These are phyloP conservation scores for Phoenix roebelenii DNA, from an alignment of 176 grass and related monocot genomes.

Conservation along the genomic window DNA sequence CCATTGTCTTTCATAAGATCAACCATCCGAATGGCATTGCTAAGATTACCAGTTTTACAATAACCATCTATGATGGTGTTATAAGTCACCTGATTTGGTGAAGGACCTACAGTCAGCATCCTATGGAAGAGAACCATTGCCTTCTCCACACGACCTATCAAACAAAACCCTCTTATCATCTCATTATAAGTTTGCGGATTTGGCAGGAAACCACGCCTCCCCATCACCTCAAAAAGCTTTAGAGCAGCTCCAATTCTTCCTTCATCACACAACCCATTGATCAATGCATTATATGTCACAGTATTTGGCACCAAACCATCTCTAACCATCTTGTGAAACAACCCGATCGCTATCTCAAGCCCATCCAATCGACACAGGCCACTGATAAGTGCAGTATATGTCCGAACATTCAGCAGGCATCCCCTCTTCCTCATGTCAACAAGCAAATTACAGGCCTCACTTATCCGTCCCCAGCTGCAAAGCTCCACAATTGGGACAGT, in stretches of 20 bases:
- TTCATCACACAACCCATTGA: constrained; percentile 34
- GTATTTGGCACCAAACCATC: constrained; percentile 32
- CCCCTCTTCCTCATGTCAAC: constrained; percentile 31
- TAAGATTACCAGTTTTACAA: constrained; percentile 34
- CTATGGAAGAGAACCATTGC: constrained; percentile 31
- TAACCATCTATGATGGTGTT: constrained; percentile 50
- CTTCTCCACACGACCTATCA: constrained; percentile 39
- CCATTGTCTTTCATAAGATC: constrained; percentile 36
- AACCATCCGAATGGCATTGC: constrained; percentile 44
- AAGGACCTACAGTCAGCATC: constrained; percentile 27
- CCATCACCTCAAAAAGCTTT: constrained; percentile 43
- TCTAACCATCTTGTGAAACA: constrained; percentile 56
- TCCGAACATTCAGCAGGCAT: constrained; percentile 37
- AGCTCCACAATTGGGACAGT: constrained; percentile 27
- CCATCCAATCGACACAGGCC: constrained; percentile 29
- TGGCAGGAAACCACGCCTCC: constrained; percentile 17
- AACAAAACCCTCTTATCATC: constrained; percentile 46
- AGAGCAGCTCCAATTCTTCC: constrained; percentile 22
- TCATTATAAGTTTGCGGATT: constrained; percentile 41
- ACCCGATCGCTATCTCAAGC: constrained; percentile 35
- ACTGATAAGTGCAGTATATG: constrained; percentile 40
- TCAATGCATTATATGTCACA: constrained; percentile 43
- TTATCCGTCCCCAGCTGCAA: constrained; percentile 14
- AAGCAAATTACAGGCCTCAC: constrained; percentile 42
- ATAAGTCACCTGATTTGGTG: constrained; percentile 41